Evolutionary conservation across 768 basidiomycete genomes (phyloP).

Genomic region (Mycena latifolia): DNA sequence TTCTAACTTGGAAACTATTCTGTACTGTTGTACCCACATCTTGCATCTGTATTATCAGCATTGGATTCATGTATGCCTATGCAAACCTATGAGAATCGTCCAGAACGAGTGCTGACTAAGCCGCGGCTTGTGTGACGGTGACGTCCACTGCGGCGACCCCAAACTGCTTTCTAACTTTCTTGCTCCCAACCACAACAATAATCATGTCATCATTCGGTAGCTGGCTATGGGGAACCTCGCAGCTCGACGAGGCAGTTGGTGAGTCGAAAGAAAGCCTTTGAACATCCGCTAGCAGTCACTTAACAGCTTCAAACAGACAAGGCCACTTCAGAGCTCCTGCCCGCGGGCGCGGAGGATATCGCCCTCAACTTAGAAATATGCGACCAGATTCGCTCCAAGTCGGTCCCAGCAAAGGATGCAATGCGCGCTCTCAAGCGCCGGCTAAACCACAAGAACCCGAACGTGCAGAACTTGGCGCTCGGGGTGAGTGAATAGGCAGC

Average conservation of each 20-base stretch:
- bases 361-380: constrained; percentile 95
- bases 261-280: constrained; percentile 41
- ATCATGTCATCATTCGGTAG: constrained; percentile 74
- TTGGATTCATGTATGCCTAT: constrained; percentile 16
- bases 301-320: constrained; percentile 69
- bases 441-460: constrained; percentile 94
- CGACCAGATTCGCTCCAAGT: constrained; percentile 95
- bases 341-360: constrained; percentile 89
- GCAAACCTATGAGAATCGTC: not conserved
- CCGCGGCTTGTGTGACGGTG: constrained; percentile 3
- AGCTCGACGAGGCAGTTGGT: constrained; percentile 89
- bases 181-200: constrained; percentile 41
- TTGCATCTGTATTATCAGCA: constrained; percentile 38
- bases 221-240: constrained; percentile 86
- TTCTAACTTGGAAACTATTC: constrained; percentile 48
- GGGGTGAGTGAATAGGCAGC: constrained; percentile 64
- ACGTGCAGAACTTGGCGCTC: constrained; percentile 91
- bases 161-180: constrained; percentile 25
- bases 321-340: constrained; percentile 92
- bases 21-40: constrained; percentile 33
- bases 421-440: constrained; percentile 91
- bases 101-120: constrained; percentile 1
- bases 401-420: constrained; percentile 85
- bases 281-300: not conserved
- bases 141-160: constrained; percentile 25